phyloP scores from a whole-genome alignment of 202 grass and related monocot species.

The Dendrocalamus latiflorus region DNA sequence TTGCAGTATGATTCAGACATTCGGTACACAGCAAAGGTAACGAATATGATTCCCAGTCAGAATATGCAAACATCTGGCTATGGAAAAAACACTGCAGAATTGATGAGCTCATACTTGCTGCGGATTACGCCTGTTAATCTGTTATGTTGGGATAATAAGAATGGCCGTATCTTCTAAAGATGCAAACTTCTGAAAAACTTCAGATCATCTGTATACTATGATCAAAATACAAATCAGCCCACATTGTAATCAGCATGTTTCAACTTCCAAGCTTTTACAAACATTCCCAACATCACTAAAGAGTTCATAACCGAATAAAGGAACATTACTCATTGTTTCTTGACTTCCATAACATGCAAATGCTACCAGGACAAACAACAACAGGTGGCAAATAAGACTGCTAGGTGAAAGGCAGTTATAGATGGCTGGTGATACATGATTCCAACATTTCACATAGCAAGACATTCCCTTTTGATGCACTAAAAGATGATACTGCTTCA shows the following conservation, averaged over 20 bases:
- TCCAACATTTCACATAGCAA: too few species aligned
- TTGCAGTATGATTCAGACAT: too few species aligned
- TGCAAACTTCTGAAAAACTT: background rate
- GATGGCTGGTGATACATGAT: too few species aligned
- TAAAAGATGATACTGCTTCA: too few species aligned
- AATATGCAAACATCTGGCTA: background rate
- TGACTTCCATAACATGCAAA: too few species aligned
- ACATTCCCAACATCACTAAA: background rate
- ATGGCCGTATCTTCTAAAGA: background rate
- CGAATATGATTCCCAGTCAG: background rate
- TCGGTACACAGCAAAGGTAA: background rate
- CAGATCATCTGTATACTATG: background rate
- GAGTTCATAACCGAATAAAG: background rate
- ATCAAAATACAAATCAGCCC: background rate
- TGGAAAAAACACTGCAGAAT: too few species aligned
- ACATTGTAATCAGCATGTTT: background rate
- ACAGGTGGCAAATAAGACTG: too few species aligned
- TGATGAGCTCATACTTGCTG: background rate
- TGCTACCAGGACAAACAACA: too few species aligned
- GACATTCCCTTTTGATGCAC: too few species aligned
- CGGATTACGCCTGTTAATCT: background rate
- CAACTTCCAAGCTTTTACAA: background rate
- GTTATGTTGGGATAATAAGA: background rate
- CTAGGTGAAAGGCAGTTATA: too few species aligned
- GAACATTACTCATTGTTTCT: too few species aligned